Evolutionary conservation across 305 asterid genomes (phyloP).

Genomic region (Lippia alba): DNA sequence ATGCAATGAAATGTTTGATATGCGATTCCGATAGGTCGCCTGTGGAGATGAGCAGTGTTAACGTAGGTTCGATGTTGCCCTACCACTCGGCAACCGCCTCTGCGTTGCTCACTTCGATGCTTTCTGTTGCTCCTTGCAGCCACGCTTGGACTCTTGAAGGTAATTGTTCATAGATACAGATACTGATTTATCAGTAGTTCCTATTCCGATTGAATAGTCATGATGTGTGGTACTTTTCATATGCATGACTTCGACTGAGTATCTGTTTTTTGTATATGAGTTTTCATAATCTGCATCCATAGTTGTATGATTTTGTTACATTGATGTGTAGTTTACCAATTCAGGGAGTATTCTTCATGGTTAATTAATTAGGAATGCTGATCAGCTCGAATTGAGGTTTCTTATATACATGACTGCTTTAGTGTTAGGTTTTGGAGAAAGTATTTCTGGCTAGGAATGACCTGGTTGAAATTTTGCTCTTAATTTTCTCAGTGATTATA

Average conservation of each 20-base stretch:
- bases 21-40: slow-evolving; percentile 61
- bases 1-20: slow-evolving; percentile 11
- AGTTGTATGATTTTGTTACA: neutral
- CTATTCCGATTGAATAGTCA: neutral
- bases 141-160: slow-evolving; percentile 93
- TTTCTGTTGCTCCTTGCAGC: slow-evolving; percentile 75
- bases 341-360: slow-evolving; percentile 7
- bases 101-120: slow-evolving; percentile 89
- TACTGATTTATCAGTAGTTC: neutral
- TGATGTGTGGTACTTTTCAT: neutral
- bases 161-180: slow-evolving; percentile 22
- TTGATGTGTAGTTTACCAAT: neutral
- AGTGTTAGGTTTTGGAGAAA: neutral
- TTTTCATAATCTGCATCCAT: neutral
- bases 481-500: neutral
- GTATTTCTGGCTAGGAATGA: neutral
- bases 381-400: neutral
- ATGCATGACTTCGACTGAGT: neutral
- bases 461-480: slow-evolving; percentile 2
- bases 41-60: slow-evolving; percentile 75
- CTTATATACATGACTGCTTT: neutral
- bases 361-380: slow-evolving; percentile 18
- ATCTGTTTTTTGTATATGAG: slow-evolving; percentile 6
- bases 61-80: slow-evolving; percentile 78
- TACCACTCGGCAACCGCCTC: slow-evolving; percentile 94